A percentile compares a stretch with the other conserved stretches of the same genome.
phyloP scores from a whole-genome alignment of 2,329 filamentous ascomycete genomes.

The Aspergillus sojae region DNA sequence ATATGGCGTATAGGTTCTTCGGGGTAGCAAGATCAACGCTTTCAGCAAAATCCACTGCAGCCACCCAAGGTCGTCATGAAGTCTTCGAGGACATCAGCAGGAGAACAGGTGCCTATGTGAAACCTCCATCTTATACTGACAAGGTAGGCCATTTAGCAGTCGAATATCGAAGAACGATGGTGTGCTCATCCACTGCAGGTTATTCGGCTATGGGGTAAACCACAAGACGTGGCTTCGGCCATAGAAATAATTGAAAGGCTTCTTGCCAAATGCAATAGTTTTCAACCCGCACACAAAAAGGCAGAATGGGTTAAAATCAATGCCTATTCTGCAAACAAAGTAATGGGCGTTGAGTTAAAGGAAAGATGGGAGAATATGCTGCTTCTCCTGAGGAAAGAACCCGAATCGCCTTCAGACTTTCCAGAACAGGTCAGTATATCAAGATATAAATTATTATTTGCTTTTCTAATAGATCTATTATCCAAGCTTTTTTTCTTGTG shows the following conservation, averaged over 20 bases:
- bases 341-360: conserved; percentile 24
- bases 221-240: conserved; percentile 26
- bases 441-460: neutral
- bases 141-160: conserved; percentile 18
- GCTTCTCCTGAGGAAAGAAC: conserved; percentile 29
- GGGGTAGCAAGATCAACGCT: conserved; percentile 19
- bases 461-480: neutral
- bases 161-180: neutral
- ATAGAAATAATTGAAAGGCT: conserved; percentile 22
- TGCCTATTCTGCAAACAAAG: conserved; percentile 28
- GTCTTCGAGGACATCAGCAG: conserved; percentile 30
- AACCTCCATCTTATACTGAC: conserved; percentile 27
- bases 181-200: conserved; percentile 19
- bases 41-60: conserved; percentile 2
- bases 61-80: conserved; percentile 20
- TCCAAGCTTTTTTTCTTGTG: conserved; percentile 46
- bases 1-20: conserved; percentile 18
- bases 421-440: conserved; percentile 29
- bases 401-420: conserved; percentile 24
- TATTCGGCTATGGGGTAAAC: conserved; percentile 31
- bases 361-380: conserved; percentile 28
- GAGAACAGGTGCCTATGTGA: conserved; percentile 31
- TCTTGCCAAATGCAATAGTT: conserved; percentile 21
- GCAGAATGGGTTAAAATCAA: conserved; percentile 27
- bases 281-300: conserved; percentile 17